A percentile compares a stretch with the other conserved stretches of the same genome.
These are phyloP conservation scores for Amaranthus palmeri DNA, from an alignment of 148 eudicot genomes.

Conservation along the genomic window DNA sequence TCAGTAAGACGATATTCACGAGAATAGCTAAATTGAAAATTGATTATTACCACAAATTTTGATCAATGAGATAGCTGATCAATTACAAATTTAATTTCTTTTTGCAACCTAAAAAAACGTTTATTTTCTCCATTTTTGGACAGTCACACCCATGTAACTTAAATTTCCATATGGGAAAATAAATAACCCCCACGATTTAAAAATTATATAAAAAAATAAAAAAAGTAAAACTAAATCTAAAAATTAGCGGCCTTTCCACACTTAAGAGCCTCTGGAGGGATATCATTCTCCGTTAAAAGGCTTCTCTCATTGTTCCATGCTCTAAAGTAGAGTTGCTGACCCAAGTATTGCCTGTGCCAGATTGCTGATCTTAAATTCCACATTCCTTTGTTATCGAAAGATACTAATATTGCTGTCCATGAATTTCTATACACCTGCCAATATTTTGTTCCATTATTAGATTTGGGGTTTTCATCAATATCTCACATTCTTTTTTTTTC, in stretches of 20 bases:
- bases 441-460: not conserved
- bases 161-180: slow-evolving; percentile 3
- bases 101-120: not conserved
- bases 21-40: not conserved
- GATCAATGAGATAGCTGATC: slow-evolving; percentile 24
- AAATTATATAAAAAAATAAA: slow-evolving; percentile 6
- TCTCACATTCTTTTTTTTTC: too few relatives aligned
- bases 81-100: slow-evolving; percentile 14
- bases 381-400: slow-evolving; percentile 59
- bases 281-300: slow-evolving; percentile 42
- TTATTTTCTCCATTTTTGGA: not conserved
- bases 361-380: slow-evolving; percentile 39
- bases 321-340: slow-evolving; percentile 59
- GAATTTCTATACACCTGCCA: slow-evolving; percentile 62
- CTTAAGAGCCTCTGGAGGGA: slow-evolving; percentile 57
- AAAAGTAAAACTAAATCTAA: not conserved
- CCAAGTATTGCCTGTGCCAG: slow-evolving; percentile 78
- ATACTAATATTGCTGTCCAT: slow-evolving; percentile 57
- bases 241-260: slow-evolving; percentile 56
- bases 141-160: slow-evolving; percentile 58
- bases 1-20: too few relatives aligned
- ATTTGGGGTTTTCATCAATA: not conserved
- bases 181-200: slow-evolving; percentile 5
- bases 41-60: slow-evolving; percentile 11
- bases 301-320: slow-evolving; percentile 59